These are phyloP conservation scores for Hypoxylon fragiforme DNA, from an alignment of 495 filamentous ascomycete species.

Conservation along the genomic window DNA sequence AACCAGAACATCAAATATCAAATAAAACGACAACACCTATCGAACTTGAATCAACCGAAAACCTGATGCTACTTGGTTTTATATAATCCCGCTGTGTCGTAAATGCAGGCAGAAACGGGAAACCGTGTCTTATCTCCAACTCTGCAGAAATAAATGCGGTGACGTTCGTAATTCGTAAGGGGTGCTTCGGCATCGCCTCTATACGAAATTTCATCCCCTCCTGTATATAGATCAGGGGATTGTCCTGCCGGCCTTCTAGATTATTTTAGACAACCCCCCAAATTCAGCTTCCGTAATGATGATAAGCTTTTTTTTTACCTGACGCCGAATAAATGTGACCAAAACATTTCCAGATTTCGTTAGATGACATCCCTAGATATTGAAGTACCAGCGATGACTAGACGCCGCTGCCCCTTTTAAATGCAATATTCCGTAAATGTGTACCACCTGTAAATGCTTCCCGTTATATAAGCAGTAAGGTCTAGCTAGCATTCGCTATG, in stretches of 20 bases:
- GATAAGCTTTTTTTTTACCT: constrained; percentile 21
- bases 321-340: constrained; percentile 22
- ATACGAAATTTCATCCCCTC: constrained; percentile 1
- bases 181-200: constrained; percentile 3
- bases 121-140: too few relatives aligned
- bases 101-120: too few relatives aligned
- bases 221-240: background rate
- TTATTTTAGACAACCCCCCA: constrained; percentile 14
- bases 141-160: background rate
- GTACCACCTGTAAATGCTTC: constrained; percentile 15
- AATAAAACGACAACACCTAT: too few relatives aligned
- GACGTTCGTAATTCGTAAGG: too few relatives aligned
- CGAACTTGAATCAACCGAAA: too few relatives aligned
- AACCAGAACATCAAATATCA: too few relatives aligned
- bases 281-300: background rate
- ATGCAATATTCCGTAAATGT: constrained; percentile 24
- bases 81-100: too few relatives aligned
- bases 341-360: constrained; percentile 5
- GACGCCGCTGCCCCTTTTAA: constrained; percentile 16
- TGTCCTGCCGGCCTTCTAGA: background rate
- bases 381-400: constrained; percentile 1
- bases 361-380: background rate
- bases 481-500: constrained; percentile 4
- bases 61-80: too few relatives aligned
- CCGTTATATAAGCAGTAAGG: background rate